Base-by-base conservation (phyloP, 768 basidiomycete genomes). In the Tephrocybe sp. region DNA sequence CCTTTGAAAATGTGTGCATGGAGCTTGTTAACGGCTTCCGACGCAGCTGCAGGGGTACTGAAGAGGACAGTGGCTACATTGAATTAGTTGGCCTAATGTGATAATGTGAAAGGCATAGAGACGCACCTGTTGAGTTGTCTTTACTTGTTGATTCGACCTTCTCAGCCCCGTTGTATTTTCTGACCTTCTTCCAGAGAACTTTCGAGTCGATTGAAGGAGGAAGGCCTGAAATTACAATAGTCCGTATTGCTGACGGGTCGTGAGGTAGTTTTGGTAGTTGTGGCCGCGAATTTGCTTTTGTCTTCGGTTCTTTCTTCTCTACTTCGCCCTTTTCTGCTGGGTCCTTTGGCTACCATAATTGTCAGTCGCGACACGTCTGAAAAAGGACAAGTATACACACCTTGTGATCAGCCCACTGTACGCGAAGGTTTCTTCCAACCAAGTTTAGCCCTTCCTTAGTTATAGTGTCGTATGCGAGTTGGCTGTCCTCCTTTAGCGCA, bases 1-100 rank as follows among this genome's bases (percentile, higher is more conserved):
- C 93, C 93, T 65, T 96, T 95, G 80, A 88, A 96, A 24, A 94
- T 88, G 64, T 95, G 93, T 1, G 91, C 92, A 63, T 98, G 93
- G 1, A 98, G 79, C 66, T 90, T 92, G 48, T 68, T 72, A 33
- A 90, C 83, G 1, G 92, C 88, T 9, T 84, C 80, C 33, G 78
- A 74, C 0, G 95, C 93, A 23, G 79, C 67, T 5, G 75, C 73
- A 1, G 92, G 84, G 0, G 80, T 84, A 1, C 76, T 67, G 66
- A 94, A 95, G 4, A 93, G 53, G 15, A 88, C 83, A 55, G 90
- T 78, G 4, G 92, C 93, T 86, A 37, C 8, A 47, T 5, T 15
- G 14, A 17, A 24, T 33, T 43, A 23, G 49, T 32, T 24, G 26
- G 39, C 10, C 12, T n/a, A 28, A 21, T 21, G 32, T 4, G 34